phyloP scores from a whole-genome alignment of 2,329 filamentous ascomycete genomes.

The Zasmidium citrigriseum region DNA sequence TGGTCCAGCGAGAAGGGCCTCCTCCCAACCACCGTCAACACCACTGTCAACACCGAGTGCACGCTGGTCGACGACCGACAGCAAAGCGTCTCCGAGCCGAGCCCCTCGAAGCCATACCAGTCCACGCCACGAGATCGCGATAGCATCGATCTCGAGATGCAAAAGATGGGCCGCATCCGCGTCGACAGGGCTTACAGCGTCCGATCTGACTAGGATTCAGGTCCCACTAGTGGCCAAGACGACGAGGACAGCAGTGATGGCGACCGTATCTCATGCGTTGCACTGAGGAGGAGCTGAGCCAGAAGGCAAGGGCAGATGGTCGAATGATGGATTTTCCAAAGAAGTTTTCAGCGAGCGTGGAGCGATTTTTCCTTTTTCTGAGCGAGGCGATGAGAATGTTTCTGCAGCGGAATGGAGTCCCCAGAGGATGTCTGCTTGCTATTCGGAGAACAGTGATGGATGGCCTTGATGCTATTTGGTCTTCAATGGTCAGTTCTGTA shows the following conservation, averaged over 20 bases:
- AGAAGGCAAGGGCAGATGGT: background rate
- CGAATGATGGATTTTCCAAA: background rate
- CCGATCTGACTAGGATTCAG: conserved; percentile 19
- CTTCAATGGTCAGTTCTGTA: no score
- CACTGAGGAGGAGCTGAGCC: background rate
- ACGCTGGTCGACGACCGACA: conserved; percentile 23
- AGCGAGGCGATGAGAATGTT: background rate
- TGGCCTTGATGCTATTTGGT: no score
- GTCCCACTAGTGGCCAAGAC: background rate
- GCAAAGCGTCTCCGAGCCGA: conserved; percentile 14
- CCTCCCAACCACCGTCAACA: conserved; percentile 11
- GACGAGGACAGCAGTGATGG: background rate
- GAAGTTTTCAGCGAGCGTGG: background rate
- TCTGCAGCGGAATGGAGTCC: background rate
- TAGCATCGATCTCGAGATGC: conserved; percentile 27
- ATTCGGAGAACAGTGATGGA: background rate
- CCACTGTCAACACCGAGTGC: conserved; percentile 16
- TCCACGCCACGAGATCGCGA: conserved; percentile 10
- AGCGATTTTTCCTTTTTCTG: background rate
- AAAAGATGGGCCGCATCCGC: conserved; percentile 24
- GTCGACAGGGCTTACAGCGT: conserved; percentile 27
- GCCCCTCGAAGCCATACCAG: conserved; percentile 18
- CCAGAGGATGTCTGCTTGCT: background rate
- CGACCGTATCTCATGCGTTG: background rate
- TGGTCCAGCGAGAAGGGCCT: conserved; percentile 24